Evolutionary conservation across 148 eudicot genomes (phyloP).

Genomic region (Salicornia ramosissima): DNA sequence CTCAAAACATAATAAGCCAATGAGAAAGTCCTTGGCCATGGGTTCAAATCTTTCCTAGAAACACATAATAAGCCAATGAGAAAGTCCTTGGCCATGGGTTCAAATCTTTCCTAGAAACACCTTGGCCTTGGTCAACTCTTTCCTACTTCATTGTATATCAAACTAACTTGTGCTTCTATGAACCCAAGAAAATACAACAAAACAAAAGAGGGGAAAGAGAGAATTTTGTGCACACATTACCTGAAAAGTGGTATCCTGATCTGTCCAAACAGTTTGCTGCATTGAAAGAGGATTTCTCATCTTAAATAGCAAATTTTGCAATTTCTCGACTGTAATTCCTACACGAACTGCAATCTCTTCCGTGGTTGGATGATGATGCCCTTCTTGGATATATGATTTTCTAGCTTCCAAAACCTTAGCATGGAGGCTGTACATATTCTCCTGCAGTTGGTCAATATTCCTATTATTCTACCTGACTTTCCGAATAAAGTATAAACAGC

Average conservation of each 20-base stretch:
- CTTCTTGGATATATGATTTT: conserved; percentile 55
- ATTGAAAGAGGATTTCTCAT: conserved; percentile 67
- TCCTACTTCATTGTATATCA: neutral
- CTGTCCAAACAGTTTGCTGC: conserved; percentile 66
- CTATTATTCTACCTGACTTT: neutral
- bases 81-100: neutral
- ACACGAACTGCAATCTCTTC: conserved; percentile 64
- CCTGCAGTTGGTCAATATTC: conserved; percentile 39
- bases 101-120: neutral
- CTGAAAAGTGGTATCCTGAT: conserved; percentile 75
- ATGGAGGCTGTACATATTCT: conserved; percentile 63
- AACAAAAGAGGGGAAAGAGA: neutral
- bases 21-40: neutral
- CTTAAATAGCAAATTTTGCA: conserved; percentile 45
- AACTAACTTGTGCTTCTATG: neutral
- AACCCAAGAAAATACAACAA: neutral
- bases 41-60: neutral
- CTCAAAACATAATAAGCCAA: neutral
- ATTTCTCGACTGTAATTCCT: conserved; percentile 71
- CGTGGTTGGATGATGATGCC: conserved; percentile 51
- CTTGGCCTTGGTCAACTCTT: too few species aligned
- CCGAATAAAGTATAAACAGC: neutral
- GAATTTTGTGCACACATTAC: conserved; percentile 39
- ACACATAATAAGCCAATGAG: neutral
- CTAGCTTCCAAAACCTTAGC: conserved; percentile 71